Conservation (phyloP, 306 rosid genomes). For the Prunus davidiana region DNA sequence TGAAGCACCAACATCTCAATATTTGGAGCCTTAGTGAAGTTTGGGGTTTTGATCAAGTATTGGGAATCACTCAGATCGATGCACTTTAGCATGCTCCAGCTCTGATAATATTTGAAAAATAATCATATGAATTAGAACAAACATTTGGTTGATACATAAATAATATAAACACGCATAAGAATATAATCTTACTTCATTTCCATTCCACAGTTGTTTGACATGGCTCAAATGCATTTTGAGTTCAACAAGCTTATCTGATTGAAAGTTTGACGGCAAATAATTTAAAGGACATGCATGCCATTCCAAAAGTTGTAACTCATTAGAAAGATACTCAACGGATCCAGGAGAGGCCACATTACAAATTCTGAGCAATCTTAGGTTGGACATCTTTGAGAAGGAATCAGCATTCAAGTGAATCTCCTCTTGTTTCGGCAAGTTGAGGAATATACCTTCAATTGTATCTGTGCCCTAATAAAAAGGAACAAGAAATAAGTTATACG, state of each 20-base stretch:
- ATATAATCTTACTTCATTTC: constrained; percentile 7
- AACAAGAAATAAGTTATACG: neutral
- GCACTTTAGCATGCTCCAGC: too few relatives aligned
- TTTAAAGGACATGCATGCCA: constrained; percentile 24
- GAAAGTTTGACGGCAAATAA: constrained; percentile 15
- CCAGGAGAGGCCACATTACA: neutral
- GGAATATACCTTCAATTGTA: neutral
- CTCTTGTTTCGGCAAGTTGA: neutral
- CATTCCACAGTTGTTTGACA: constrained; percentile 13
- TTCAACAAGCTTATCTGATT: constrained; percentile 21
- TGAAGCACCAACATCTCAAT: too few relatives aligned
- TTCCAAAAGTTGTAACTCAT: constrained; percentile 19
- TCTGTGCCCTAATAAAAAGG: constrained; percentile 1
- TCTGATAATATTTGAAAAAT: too few relatives aligned
- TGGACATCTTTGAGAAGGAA: constrained; percentile 16
- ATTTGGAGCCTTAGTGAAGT: too few relatives aligned
- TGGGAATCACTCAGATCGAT: too few relatives aligned
- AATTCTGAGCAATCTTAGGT: constrained; percentile 19
- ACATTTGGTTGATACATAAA: too few relatives aligned
- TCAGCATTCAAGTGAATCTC: constrained; percentile 2
- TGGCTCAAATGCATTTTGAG: constrained; percentile 17
- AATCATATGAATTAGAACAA: too few relatives aligned
- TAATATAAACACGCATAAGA: neutral
- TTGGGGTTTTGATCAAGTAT: too few relatives aligned
- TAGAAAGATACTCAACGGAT: constrained; percentile 2